A percentile compares a stretch with the other conserved stretches of the same genome.
Evolutionary conservation across 2,329 filamentous ascomycete genomes (phyloP).

Genomic region (Xylaria sp.): DNA sequence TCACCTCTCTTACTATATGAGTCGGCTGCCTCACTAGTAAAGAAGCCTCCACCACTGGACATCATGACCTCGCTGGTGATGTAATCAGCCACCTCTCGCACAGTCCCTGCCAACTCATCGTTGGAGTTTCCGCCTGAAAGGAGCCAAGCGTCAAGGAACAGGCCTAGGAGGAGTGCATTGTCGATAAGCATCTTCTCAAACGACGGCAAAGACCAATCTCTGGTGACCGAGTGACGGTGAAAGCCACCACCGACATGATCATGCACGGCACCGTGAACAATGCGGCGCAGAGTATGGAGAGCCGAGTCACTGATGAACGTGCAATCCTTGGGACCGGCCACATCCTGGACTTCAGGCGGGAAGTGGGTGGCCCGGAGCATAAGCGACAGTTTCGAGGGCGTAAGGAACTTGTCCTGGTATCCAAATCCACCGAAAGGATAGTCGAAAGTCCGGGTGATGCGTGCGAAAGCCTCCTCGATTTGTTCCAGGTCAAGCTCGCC

Average conservation of each 20-base stretch:
- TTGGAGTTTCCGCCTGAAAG: conserved; percentile 46
- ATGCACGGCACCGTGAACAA: conserved; percentile 52
- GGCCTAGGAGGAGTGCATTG: conserved; percentile 75
- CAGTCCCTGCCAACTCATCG: conserved; percentile 68
- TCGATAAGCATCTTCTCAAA: conserved; percentile 98
- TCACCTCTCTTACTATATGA: conserved; percentile 71
- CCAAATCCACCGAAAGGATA: conserved; percentile 74
- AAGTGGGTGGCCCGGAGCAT: conserved; percentile 69
- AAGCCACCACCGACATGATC: conserved; percentile 56
- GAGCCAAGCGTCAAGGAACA: conserved; percentile 84
- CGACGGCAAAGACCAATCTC: conserved; percentile 89
- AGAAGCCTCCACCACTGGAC: conserved; percentile 67
- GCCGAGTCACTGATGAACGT: conserved; percentile 71
- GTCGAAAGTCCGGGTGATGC: conserved; percentile 79
- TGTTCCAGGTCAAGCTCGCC: conserved; percentile 73
- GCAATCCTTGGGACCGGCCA: conserved; percentile 81
- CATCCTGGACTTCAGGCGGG: conserved; percentile 67
- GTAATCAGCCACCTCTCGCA: conserved; percentile 82
- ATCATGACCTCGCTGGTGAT: conserved; percentile 67
- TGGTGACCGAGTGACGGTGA: conserved; percentile 77
- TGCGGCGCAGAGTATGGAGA: conserved; percentile 70
- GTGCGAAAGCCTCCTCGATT: conserved; percentile 79
- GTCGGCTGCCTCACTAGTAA: conserved; percentile 85
- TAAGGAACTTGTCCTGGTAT: conserved; percentile 80
- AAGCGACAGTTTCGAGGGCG: conserved; percentile 78